Evolutionary conservation across 2,329 filamentous ascomycete species (phyloP).

Genomic region (Colletotrichum falcatum): DNA sequence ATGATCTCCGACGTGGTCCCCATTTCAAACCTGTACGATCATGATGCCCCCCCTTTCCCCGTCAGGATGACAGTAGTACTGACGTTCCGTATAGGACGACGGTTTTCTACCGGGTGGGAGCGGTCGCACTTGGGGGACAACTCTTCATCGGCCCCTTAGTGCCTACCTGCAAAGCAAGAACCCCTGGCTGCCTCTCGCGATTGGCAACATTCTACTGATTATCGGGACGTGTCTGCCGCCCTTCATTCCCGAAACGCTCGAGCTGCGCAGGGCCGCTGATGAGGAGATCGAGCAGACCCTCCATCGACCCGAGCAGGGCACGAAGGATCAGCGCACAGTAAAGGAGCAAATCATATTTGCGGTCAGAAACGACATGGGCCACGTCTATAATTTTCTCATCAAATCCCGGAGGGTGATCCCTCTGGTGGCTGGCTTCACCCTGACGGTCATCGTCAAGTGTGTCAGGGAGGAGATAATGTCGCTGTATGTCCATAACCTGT

Average conservation of each 20-base stretch:
- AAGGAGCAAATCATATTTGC: constrained; percentile 44
- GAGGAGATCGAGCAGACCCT: constrained; percentile 38
- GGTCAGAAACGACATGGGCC: constrained; percentile 47
- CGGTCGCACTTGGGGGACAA: constrained; percentile 53
- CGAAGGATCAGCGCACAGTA: neutral
- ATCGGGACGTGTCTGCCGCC: constrained; percentile 48
- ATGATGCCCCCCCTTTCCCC: neutral
- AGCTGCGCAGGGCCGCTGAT: constrained; percentile 49
- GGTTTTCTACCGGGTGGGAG: constrained; percentile 55
- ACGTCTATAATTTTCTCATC: constrained; percentile 56
- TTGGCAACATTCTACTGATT: constrained; percentile 49
- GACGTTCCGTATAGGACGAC: constrained; percentile 48
- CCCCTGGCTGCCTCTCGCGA: constrained; percentile 56
- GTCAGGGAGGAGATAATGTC: constrained; percentile 52
- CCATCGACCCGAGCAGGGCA: constrained; percentile 23
- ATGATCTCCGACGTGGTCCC: constrained; percentile 58
- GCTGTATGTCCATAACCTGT: constrained; percentile 66
- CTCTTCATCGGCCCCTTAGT: constrained; percentile 55
- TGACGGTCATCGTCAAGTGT: constrained; percentile 50
- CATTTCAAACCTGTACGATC: constrained; percentile 45
- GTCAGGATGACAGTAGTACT: neutral
- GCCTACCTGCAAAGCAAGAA: constrained; percentile 54
- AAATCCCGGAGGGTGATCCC: constrained; percentile 53
- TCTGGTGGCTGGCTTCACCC: constrained; percentile 53
- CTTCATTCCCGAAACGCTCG: constrained; percentile 58